Conservation (phyloP, 176 grass and related monocot species). For the Otatea glauca region DNA sequence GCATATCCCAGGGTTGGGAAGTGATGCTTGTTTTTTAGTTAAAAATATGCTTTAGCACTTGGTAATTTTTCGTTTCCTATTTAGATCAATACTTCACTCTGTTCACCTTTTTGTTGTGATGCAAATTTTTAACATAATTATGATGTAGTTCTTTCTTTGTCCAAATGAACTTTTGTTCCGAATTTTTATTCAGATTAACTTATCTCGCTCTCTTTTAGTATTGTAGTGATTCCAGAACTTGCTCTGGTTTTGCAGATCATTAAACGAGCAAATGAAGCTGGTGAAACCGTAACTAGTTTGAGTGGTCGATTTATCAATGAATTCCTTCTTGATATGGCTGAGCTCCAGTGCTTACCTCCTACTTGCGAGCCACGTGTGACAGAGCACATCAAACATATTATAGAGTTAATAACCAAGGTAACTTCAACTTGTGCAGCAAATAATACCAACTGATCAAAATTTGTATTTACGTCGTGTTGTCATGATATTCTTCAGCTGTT, state of each 20-base stretch:
- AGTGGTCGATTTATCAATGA: conserved; percentile 72
- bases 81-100: background rate
- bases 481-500: conserved; percentile 24
- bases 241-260: conserved; percentile 72
- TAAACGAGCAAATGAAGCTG: conserved; percentile 76
- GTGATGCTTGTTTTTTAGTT: background rate
- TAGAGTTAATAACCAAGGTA: conserved; percentile 85
- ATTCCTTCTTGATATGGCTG: conserved; percentile 76
- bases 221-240: conserved; percentile 30
- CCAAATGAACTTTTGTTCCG: background rate
- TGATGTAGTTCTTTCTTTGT: background rate
- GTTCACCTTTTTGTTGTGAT: background rate
- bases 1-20: background rate
- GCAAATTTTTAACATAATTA: conserved; percentile 2
- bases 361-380: conserved; percentile 78
- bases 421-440: background rate
- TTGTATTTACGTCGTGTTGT: conserved; percentile 1
- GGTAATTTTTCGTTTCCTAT: conserved; percentile 14
- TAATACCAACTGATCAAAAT: background rate
- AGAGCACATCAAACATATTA: conserved; percentile 87
- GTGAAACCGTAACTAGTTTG: conserved; percentile 66
- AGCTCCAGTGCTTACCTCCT: conserved; percentile 79
- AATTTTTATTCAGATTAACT: background rate
- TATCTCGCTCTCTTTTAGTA: conserved; percentile 18
- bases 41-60: background rate